phyloP scores from a whole-genome alignment of 2,329 filamentous ascomycete genomes.

The Berkeleyomyces basicola region DNA sequence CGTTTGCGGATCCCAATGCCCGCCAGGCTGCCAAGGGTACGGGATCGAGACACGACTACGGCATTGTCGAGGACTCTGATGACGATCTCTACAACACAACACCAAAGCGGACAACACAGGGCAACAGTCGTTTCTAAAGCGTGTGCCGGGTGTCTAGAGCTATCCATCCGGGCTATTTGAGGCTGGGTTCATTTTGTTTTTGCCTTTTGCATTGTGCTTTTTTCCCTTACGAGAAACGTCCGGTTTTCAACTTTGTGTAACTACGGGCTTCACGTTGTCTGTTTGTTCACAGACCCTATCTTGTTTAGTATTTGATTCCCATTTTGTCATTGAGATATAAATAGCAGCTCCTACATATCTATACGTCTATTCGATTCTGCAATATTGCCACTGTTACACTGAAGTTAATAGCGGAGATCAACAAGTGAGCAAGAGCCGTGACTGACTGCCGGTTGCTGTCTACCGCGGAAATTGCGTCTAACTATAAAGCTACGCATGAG shows the following conservation, averaged over 20 bases:
- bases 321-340: conserved; percentile 17
- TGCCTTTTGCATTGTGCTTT: neutral
- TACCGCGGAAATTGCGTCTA: neutral
- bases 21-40: conserved; percentile 14
- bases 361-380: neutral
- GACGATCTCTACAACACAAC: conserved; percentile 27
- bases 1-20: conserved; percentile 20
- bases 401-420: neutral
- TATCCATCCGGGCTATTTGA: neutral
- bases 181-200: neutral
- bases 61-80: conserved; percentile 18
- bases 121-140: neutral
- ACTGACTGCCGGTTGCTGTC: neutral
- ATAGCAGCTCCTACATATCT: neutral
- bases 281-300: too few species aligned
- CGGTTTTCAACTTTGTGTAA: neutral
- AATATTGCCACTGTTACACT: neutral
- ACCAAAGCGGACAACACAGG: conserved; percentile 17
- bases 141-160: neutral
- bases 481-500: neutral
- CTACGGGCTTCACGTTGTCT: too few species aligned
- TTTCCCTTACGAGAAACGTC: neutral
- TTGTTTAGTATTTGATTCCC: conserved; percentile 27
- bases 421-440: neutral
- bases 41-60: conserved; percentile 14